phyloP scores from a whole-genome alignment of 768 basidiomycete genomes.

The Cantharellus anzutake region DNA sequence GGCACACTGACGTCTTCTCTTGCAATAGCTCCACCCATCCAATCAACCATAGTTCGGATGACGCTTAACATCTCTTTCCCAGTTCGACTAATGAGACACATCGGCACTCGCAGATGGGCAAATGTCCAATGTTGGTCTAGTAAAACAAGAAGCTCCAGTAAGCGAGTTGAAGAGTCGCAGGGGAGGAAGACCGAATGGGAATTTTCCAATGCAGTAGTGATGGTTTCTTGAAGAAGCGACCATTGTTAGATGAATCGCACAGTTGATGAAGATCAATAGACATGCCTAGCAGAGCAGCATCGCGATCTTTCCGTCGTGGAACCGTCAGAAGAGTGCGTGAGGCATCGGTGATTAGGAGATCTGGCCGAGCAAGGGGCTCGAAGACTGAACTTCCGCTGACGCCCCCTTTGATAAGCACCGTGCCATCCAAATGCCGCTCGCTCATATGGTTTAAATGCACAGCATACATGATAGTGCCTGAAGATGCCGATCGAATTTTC shows the following conservation, averaged over 20 bases:
- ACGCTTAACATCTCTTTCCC: conserved; percentile 87
- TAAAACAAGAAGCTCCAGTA: conserved; percentile 86
- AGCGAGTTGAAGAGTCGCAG: conserved; percentile 83
- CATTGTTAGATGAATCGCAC: not conserved
- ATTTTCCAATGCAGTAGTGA: conserved; percentile 68
- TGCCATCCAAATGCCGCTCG: conserved; percentile 89
- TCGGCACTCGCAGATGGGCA: conserved; percentile 54
- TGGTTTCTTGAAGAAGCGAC: conserved; percentile 38
- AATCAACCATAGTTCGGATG: conserved; percentile 95
- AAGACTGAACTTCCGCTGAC: conserved; percentile 48
- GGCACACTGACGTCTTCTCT: conserved; percentile 51
- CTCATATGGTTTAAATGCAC: conserved; percentile 92
- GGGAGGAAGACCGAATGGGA: conserved; percentile 75
- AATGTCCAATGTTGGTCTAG: conserved; percentile 97
- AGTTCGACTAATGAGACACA: conserved; percentile 83
- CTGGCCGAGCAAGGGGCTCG: conserved; percentile 74
- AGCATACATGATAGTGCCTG: conserved; percentile 88
- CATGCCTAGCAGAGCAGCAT: conserved; percentile 64
- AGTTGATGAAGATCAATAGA: not conserved
- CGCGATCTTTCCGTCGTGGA: conserved; percentile 76
- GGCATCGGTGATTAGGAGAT: conserved; percentile 85
- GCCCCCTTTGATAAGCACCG: conserved; percentile 58
- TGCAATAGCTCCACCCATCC: conserved; percentile 89
- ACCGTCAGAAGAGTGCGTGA: conserved; percentile 67
- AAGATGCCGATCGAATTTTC: conserved; percentile 96